phyloP scores from a whole-genome alignment of 208 protist species.

The Tetramitus jugosus region DNA sequence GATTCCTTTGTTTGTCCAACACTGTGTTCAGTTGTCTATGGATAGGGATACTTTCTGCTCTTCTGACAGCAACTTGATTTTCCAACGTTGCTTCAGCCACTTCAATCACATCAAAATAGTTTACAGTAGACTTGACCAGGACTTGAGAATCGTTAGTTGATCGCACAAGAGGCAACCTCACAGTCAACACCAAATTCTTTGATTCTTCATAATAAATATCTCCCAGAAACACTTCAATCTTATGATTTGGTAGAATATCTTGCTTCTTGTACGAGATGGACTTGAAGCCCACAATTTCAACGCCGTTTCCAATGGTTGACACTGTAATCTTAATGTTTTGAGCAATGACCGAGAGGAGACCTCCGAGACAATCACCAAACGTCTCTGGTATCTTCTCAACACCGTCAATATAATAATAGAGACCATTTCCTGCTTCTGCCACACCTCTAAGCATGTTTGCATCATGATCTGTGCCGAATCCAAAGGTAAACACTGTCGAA shows the following conservation, averaged over 20 bases:
- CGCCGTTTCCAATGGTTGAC: not conserved
- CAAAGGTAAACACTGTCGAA: constrained; percentile 37
- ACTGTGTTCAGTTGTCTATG: not conserved
- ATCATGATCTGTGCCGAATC: constrained; percentile 43
- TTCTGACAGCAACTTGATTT: not conserved
- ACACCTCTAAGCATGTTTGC: constrained; percentile 32
- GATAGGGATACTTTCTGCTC: not conserved
- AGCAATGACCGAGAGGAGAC: constrained; percentile 38
- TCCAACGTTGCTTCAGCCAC: not conserved
- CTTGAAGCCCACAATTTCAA: constrained; percentile 19
- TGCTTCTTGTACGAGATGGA: not conserved
- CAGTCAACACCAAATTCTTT: constrained; percentile 23
- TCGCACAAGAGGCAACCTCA: not conserved
- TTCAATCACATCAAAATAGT: constrained; percentile 20
- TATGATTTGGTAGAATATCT: not conserved
- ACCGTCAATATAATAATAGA: constrained; percentile 46
- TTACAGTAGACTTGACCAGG: not conserved
- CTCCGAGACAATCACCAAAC: constrained; percentile 45
- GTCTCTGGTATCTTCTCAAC: constrained; percentile 30
- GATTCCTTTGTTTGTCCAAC: constrained; percentile 24
- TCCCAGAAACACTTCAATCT: not conserved
- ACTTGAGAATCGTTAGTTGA: not conserved
- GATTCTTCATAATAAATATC: constrained; percentile 31
- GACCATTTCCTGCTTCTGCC: constrained; percentile 30
- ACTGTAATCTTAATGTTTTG: constrained; percentile 37